A percentile compares a stretch with the other conserved stretches of the same genome.
These are phyloP conservation scores for Buddleja alternifolia DNA, from an alignment of 257 asterid species.

Conservation along the genomic window DNA sequence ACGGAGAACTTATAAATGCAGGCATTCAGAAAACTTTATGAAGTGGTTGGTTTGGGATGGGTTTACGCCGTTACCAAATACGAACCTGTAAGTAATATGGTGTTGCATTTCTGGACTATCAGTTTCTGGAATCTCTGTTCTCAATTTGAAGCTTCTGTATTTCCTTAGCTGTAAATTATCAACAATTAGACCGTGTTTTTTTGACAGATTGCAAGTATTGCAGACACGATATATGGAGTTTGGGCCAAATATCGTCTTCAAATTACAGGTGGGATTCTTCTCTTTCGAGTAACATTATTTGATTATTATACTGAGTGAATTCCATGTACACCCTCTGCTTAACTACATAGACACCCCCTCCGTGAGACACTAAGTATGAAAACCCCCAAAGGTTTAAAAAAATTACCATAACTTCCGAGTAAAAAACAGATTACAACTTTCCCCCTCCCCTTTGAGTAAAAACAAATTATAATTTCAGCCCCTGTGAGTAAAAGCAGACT, in stretches of 20 bases:
- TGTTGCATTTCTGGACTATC: not conserved
- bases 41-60: constrained; percentile 91
- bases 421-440: no score
- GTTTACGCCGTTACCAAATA: constrained; percentile 86
- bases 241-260: constrained; percentile 96
- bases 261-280: constrained; percentile 58
- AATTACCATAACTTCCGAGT: no score
- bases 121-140: not conserved
- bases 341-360: no score
- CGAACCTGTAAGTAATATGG: constrained; percentile 66
- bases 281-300: not conserved
- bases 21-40: constrained; percentile 86
- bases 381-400: no score
- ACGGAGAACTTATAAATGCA: constrained; percentile 30
- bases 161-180: not conserved
- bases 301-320: no score
- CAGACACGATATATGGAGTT: constrained; percentile 68
- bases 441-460: no score
- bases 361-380: no score
- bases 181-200: not conserved
- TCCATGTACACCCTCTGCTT: no score
- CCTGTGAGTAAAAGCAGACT: no score
- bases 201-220: constrained; percentile 72
- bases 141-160: not conserved
- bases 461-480: no score